Conservation (phyloP, 2,329 filamentous ascomycete species). For the Helotiales sp. region DNA sequence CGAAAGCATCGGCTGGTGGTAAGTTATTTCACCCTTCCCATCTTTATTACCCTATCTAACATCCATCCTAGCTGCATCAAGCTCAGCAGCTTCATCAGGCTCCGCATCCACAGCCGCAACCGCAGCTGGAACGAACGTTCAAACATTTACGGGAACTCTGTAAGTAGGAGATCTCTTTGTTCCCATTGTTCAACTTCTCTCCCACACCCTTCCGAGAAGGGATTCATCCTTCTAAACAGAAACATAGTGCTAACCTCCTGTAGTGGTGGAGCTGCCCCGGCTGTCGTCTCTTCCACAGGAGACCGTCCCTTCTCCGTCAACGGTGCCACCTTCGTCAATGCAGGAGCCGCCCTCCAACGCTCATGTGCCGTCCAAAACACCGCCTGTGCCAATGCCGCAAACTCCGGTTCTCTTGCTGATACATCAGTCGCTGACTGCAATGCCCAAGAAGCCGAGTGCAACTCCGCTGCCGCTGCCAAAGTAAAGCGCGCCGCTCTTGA, state of each 20-base stretch:
- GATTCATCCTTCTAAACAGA: too few species aligned
- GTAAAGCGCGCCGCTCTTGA: slow-evolving; percentile 28
- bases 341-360: slow-evolving; percentile 56
- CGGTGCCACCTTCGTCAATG: slow-evolving; percentile 57
- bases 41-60: background rate
- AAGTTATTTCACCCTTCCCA: background rate
- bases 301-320: slow-evolving; percentile 56
- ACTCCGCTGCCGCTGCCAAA: slow-evolving; percentile 28
- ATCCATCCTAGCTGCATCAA: background rate
- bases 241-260: too few species aligned
- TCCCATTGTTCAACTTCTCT: too few species aligned
- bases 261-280: slow-evolving; percentile 51
- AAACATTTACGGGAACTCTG: slow-evolving; percentile 47
- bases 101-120: slow-evolving; percentile 8
- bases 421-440: slow-evolving; percentile 53
- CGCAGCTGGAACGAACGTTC: slow-evolving; percentile 35
- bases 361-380: slow-evolving; percentile 64
- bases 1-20: background rate
- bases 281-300: slow-evolving; percentile 47
- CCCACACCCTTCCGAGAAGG: too few species aligned
- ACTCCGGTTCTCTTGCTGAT: slow-evolving; percentile 45
- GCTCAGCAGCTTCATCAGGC: slow-evolving; percentile 4
- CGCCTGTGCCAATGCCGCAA: slow-evolving; percentile 56
- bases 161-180: too few species aligned
- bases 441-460: slow-evolving; percentile 50